Evolutionary conservation across 164 flowering plant genomes (phyloP), one percentile per base, ranked within the genome.

Genomic region (Houttuynia cordata): DNA sequence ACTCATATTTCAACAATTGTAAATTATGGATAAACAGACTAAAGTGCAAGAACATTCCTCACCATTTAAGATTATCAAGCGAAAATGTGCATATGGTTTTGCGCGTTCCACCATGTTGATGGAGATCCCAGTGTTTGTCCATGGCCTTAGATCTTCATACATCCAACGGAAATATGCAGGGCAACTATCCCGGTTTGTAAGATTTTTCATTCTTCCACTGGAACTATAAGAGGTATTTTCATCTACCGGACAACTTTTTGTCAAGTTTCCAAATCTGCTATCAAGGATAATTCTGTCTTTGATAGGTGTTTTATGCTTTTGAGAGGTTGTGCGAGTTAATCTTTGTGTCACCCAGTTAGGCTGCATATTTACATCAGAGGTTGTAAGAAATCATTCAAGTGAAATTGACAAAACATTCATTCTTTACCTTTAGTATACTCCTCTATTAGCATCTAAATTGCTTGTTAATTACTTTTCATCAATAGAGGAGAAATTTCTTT

Each of bases 101-200:
- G 71, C 79, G 8, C 76, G 19, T 37, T 71, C 75, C 39, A 81
- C 62, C 75, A 67, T 66, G 18, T 81, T 79, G 59, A 58, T 66
- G 0, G 82, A 60, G 65, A 81, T 81, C 8, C 82, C 82, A 0
- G 68, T 57, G 0, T 24, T 30, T 52, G 37, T 72, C 85, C 85
- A 81, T 0, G 74, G 78, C 56, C 59, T 23, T 12, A 81, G 67
- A 62, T 81, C 85, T 62, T 76, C 75, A 25, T 77, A 76, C 62
- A 81, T 81, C 85, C 82, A 81, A 15, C 79, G 72, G 67, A 77
- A 81, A 60, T 78, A 75, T 3, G 72, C 72, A 0, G 82, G 82
- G 57, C 82, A 81, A 19, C 3, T 24, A 0, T 30, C 41, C 4
- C 3, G 4, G 17, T 17, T 17, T 12, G 42, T 30, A 7, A 0